Percentiles rank a stretch among this genome's conserved stretches.
Evolutionary conservation across 2,329 filamentous ascomycete species (phyloP).

Genomic region (Aspergillus quadrilineatus): DNA sequence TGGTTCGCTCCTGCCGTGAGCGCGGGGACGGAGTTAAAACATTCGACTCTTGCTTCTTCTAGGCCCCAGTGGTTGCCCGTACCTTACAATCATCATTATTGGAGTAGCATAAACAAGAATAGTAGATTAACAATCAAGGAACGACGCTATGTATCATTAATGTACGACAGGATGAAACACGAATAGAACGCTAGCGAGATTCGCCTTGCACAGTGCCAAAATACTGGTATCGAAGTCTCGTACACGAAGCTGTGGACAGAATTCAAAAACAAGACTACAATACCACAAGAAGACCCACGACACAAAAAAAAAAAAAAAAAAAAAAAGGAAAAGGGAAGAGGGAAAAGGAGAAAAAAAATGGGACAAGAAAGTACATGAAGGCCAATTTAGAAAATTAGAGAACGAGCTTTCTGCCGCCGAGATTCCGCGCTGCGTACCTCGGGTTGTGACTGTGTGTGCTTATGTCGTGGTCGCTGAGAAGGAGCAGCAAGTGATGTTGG

Average conservation of each 20-base stretch:
- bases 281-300: slow-evolving; percentile 7
- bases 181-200: slow-evolving; percentile 12
- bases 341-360: background rate
- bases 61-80: too few relatives aligned
- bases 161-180: slow-evolving; percentile 17
- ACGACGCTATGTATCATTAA: slow-evolving; percentile 28
- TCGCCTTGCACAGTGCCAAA: slow-evolving; percentile 7
- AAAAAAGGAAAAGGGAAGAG: background rate
- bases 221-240: slow-evolving; percentile 5
- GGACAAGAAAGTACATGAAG: background rate
- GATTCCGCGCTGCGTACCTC: slow-evolving; percentile 36
- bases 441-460: slow-evolving; percentile 42
- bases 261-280: slow-evolving; percentile 12
- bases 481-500: slow-evolving; percentile 22
- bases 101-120: too few relatives aligned
- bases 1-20: too few relatives aligned
- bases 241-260: slow-evolving; percentile 11
- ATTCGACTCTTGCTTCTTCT: too few relatives aligned
- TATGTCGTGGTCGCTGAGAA: slow-evolving; percentile 35
- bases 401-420: slow-evolving; percentile 43
- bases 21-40: too few relatives aligned
- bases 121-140: slow-evolving; percentile 19
- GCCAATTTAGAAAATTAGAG: slow-evolving; percentile 39
- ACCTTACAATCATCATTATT: too few relatives aligned
- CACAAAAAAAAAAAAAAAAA: slow-evolving; percentile 12